Percentiles rank a stretch among this genome's conserved stretches.
Evolutionary conservation across 2,329 filamentous ascomycete species (phyloP).

Genomic region (Cyanodermella asteris): DNA sequence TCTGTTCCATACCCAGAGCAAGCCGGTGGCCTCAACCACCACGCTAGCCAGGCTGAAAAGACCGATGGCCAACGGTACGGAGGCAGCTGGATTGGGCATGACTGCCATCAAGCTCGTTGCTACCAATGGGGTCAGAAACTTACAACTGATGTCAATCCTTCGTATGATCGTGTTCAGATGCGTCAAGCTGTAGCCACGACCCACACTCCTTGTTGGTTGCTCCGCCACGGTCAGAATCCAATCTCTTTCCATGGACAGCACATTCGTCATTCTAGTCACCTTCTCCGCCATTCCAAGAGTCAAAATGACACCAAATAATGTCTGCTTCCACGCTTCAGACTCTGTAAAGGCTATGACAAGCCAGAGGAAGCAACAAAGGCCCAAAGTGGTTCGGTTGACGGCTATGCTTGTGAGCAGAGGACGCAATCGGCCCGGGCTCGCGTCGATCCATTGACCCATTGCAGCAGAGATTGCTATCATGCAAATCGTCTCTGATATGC

Average conservation of each 20-base stretch:
- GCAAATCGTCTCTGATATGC: conserved; percentile 16
- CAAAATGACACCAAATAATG: conserved; percentile 16
- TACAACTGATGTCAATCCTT: conserved; percentile 34
- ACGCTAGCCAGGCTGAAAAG: conserved; percentile 21
- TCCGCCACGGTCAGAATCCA: conserved; percentile 14
- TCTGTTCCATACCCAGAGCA: conserved; percentile 18
- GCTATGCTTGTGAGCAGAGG: conserved; percentile 20
- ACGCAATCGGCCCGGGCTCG: conserved; percentile 17
- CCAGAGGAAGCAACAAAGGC: conserved; percentile 20
- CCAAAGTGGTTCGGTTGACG: conserved; percentile 19
- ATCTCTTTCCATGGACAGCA: conserved; percentile 25
- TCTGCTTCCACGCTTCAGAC: background rate
- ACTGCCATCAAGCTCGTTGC: conserved; percentile 23
- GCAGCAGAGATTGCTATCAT: conserved; percentile 21
- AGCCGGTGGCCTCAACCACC: conserved; percentile 18
- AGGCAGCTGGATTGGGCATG: conserved; percentile 8
- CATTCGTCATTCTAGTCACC: conserved; percentile 20
- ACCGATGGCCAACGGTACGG: conserved; percentile 15
- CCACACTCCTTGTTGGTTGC: background rate
- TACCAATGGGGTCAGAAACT: conserved; percentile 29
- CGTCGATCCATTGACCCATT: conserved; percentile 22
- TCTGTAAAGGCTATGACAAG: background rate
- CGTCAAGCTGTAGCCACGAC: conserved; percentile 2
- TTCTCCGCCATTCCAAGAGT: conserved; percentile 20
- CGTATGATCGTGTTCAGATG: conserved; percentile 29